Evolutionary conservation across 768 basidiomycete species (phyloP), one percentile per base, ranked within the genome.

Genomic region (Leccinum disarticulatum): DNA sequence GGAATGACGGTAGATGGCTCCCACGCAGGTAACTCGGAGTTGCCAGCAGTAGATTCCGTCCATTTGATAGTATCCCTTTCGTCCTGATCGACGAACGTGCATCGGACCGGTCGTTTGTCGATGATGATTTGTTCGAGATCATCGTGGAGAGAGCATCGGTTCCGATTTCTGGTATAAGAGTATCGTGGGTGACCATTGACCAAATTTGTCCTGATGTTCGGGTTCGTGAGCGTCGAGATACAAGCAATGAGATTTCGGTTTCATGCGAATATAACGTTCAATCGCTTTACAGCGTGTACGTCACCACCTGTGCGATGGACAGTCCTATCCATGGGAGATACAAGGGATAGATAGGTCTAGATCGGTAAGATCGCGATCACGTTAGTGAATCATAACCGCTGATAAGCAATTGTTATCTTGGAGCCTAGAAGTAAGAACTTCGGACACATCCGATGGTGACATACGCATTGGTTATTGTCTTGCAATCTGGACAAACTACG

Each of bases 141-240:
- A 0, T 43, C 0, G n/a, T 59, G n/a, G 66, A 66, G 57, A 55
- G 52, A 55, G 59, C 11, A 55, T 57, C 38, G 38, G 38, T 38
- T 3, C 13, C 33, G 13, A 14, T 49, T 31, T 64, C 46, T 36
- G 64, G 13, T 55, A n/a, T 15, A 56, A 54, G 31, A 48, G 59
- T 17, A 66, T 66, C 48, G 35, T 41, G 38, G 15, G 35, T 54
- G 59, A 54, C 66, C 65, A 8, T 55, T 22, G 17, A 57, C n/a
- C 25, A 49, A 31, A 27, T 52, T 27, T 59, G 25, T 36, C 13
- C 43, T 22, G 7, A 13, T 22, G 41, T 30, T 28, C 48, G 27
- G 13, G 25, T 8, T 27, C 15, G 56, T 61, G 31, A 48, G 58
- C 49, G 10, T 47, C 14, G 31, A 47, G 28, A 15, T 14, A 22